Conservation (phyloP, 768 basidiomycete genomes). For the Cytidiella melzeri region DNA sequence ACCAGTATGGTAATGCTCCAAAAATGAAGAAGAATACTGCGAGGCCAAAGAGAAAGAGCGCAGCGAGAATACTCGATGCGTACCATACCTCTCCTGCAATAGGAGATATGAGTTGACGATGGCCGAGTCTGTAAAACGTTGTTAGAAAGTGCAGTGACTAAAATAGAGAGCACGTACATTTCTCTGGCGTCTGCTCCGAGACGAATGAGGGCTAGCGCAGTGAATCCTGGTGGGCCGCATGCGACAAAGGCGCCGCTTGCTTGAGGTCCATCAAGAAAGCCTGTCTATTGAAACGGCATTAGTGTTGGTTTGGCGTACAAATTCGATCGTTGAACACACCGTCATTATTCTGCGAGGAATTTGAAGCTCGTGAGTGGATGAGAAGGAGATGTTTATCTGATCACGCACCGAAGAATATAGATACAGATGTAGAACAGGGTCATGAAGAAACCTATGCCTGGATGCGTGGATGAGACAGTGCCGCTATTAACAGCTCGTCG, state of each 20-base stretch:
- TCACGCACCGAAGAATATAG: slow-evolving; percentile 38
- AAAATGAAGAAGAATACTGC: slow-evolving; percentile 43
- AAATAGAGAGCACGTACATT: slow-evolving; percentile 27
- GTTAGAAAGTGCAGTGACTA: not conserved
- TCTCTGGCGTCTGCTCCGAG: slow-evolving; percentile 32
- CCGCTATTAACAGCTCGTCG: not conserved
- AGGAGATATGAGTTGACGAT: slow-evolving; percentile 30
- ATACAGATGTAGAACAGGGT: slow-evolving; percentile 46
- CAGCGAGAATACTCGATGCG: slow-evolving; percentile 33
- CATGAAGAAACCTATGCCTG: slow-evolving; percentile 42
- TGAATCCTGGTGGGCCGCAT: slow-evolving; percentile 45
- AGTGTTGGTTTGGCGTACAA: not conserved
- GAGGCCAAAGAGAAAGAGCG: slow-evolving; percentile 38
- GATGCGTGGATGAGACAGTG: not conserved
- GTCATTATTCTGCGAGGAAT: slow-evolving; percentile 30
- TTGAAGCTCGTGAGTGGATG: slow-evolving; percentile 1
- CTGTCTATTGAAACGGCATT: slow-evolving; percentile 28
- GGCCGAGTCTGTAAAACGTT: slow-evolving; percentile 2
- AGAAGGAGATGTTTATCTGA: slow-evolving; percentile 1
- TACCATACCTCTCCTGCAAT: slow-evolving; percentile 41
- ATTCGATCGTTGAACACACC: slow-evolving; percentile 18
- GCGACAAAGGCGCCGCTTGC: slow-evolving; percentile 44
- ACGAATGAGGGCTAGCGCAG: slow-evolving; percentile 40
- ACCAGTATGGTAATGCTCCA: slow-evolving; percentile 41
- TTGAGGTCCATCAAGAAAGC: slow-evolving; percentile 41